Conservation (phyloP, 2,329 filamentous ascomycete genomes). For the Penicillium griseofulvum region DNA sequence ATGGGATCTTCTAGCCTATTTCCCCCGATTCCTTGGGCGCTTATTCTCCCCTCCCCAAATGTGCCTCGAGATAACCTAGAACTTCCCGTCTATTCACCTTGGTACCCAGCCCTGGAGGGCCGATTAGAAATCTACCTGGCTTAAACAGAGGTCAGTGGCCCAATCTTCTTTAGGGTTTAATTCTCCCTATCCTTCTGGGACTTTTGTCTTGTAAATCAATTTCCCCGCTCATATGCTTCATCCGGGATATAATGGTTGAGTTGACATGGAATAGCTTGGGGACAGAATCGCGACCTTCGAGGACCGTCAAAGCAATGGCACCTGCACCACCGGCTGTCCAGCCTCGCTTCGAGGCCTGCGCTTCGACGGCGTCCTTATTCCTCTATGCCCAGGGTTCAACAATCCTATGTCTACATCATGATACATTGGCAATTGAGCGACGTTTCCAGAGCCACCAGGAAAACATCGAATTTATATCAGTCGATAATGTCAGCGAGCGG, state of each 20-base stretch:
- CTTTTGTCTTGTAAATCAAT: background rate
- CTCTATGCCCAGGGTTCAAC: constrained; percentile 80
- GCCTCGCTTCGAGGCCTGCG: constrained; percentile 74
- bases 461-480: constrained; percentile 77
- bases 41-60: constrained; percentile 16
- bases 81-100: constrained; percentile 13
- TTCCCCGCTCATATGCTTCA: background rate
- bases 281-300: constrained; percentile 57
- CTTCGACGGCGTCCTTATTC: constrained; percentile 86
- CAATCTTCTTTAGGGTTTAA: constrained; percentile 6
- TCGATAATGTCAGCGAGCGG: constrained; percentile 86
- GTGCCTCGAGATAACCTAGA: constrained; percentile 16
- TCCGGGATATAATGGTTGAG: constrained; percentile 53
- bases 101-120: constrained; percentile 14
- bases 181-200: constrained; percentile 2
- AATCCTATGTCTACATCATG: constrained; percentile 86
- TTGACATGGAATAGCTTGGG: constrained; percentile 59
- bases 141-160: constrained; percentile 18
- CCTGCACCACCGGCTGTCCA: constrained; percentile 30
- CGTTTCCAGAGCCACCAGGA: constrained; percentile 81
- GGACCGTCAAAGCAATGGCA: constrained; percentile 49
- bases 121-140: constrained; percentile 18
- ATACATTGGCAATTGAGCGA: constrained; percentile 83
- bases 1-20: constrained; percentile 15
- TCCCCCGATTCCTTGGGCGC: constrained; percentile 11